A percentile compares a stretch with the other conserved stretches of the same genome.
These are phyloP conservation scores for Plantago ovata DNA, from an alignment of 257 asterid genomes.

Conservation along the genomic window DNA sequence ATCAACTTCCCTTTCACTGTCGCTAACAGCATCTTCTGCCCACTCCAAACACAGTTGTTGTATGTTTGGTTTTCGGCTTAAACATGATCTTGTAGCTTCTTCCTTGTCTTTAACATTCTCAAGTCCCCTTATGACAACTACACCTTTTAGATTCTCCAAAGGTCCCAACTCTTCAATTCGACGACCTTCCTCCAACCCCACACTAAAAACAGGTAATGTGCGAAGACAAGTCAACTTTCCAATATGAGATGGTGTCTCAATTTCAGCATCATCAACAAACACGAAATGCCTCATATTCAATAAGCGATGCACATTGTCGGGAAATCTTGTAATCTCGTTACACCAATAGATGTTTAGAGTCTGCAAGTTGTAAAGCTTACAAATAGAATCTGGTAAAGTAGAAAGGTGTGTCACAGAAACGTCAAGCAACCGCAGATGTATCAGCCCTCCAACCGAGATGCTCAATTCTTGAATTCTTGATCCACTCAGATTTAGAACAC, in stretches of 20 bases:
- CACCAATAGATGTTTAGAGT: neutral
- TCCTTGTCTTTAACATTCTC: conserved; percentile 14
- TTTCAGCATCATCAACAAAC: no score
- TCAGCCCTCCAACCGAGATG: conserved; percentile 18
- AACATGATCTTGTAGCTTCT: neutral
- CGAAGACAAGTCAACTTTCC: conserved; percentile 21
- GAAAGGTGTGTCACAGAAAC: neutral
- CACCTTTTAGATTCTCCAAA: conserved; percentile 21
- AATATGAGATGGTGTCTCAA: neutral
- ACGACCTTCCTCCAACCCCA: conserved; percentile 21
- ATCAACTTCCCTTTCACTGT: no score
- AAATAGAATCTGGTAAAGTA: conserved; percentile 18
- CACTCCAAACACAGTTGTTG: no score
- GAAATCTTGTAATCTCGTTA: no score
- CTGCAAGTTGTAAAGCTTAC: conserved; percentile 28
- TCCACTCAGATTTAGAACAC: neutral
- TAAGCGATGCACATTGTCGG: no score
- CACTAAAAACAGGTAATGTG: neutral
- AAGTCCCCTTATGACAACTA: no score
- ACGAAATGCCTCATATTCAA: no score
- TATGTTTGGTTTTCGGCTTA: no score
- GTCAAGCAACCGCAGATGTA: conserved; percentile 27
- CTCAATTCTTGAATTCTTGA: neutral
- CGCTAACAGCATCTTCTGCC: no score
- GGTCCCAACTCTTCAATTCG: conserved; percentile 25